Percentiles rank a stretch among this genome's conserved stretches.
Evolutionary conservation across 306 rosid species (phyloP).

Genomic region (Pterocarpus santalinus): DNA sequence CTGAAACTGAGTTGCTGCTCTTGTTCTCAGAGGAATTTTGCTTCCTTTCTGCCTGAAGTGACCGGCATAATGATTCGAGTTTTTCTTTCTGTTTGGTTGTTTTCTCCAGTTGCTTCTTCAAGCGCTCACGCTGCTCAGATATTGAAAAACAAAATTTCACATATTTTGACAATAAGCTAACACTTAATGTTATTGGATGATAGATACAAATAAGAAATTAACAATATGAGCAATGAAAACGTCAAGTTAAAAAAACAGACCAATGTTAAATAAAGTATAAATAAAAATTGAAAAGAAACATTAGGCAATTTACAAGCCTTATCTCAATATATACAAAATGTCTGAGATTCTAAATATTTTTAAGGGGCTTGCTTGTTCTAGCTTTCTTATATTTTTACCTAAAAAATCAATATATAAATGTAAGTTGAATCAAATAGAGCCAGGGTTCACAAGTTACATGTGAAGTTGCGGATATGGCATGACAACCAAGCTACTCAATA

Average conservation of each 20-base stretch:
- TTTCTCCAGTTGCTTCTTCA: conserved; percentile 88
- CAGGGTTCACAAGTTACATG: too few relatives aligned
- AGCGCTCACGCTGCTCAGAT: conserved; percentile 73
- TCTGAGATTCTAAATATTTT: too few relatives aligned
- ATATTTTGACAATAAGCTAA: background rate
- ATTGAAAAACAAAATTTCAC: conserved; percentile 29
- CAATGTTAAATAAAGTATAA: too few relatives aligned
- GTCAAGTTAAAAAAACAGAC: background rate
- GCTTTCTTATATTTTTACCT: too few relatives aligned
- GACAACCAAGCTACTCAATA: too few relatives aligned
- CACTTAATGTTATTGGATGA: background rate
- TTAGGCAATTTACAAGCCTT: too few relatives aligned
- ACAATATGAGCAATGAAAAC: background rate
- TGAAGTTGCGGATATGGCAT: too few relatives aligned
- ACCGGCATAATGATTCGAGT: conserved; percentile 89
- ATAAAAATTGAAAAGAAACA: too few relatives aligned
- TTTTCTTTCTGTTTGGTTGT: conserved; percentile 87
- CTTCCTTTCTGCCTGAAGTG: conserved; percentile 95
- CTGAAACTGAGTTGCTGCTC: conserved; percentile 60
- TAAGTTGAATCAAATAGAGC: too few relatives aligned
- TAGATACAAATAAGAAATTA: background rate
- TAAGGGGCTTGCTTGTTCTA: too few relatives aligned
- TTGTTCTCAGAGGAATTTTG: conserved; percentile 64
- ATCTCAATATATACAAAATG: too few relatives aligned
- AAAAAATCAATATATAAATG: too few relatives aligned